Evolutionary conservation across 129 eudicot species (phyloP).

Genomic region (carrot (Daucus carota)): DNA sequence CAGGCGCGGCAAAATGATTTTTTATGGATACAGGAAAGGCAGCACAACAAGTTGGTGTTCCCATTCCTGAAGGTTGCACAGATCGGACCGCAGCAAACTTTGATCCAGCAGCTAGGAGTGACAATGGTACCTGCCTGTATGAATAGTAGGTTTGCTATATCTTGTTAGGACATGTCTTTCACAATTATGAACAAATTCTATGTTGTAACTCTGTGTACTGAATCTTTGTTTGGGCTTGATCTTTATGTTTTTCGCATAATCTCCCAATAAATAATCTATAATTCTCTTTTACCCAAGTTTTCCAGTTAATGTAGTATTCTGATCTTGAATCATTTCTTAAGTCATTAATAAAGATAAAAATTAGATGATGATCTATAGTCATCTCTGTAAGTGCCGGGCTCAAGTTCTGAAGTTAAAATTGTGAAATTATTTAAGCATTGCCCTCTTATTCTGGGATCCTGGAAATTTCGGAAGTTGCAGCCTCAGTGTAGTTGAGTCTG

Average conservation of each 20-base stretch:
- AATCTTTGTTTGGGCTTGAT: background rate
- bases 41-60: constrained; percentile 68
- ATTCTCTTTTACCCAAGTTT: background rate
- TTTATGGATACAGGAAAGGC: constrained; percentile 29
- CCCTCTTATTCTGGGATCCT: background rate
- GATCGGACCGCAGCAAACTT: constrained; percentile 66
- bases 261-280: background rate
- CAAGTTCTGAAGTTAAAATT: background rate
- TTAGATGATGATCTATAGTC: too few species aligned
- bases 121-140: constrained; percentile 79
- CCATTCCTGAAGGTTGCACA: constrained; percentile 72
- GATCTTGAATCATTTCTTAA: background rate
- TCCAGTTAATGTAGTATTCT: background rate
- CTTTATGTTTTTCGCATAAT: background rate
- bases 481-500: too few species aligned
- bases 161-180: background rate
- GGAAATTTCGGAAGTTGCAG: too few species aligned
- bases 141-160: constrained; percentile 23
- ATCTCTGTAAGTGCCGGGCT: too few species aligned
- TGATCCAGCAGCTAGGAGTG: constrained; percentile 82
- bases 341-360: too few species aligned
- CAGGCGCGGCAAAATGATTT: constrained; percentile 38
- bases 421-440: background rate
- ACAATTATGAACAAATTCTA: background rate
- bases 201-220: constrained; percentile 3